A percentile compares a stretch with the other conserved stretches of the same genome.
Evolutionary conservation across 352 stramenopile species (phyloP).

Genomic region (Globisporangium sylvaticum): DNA sequence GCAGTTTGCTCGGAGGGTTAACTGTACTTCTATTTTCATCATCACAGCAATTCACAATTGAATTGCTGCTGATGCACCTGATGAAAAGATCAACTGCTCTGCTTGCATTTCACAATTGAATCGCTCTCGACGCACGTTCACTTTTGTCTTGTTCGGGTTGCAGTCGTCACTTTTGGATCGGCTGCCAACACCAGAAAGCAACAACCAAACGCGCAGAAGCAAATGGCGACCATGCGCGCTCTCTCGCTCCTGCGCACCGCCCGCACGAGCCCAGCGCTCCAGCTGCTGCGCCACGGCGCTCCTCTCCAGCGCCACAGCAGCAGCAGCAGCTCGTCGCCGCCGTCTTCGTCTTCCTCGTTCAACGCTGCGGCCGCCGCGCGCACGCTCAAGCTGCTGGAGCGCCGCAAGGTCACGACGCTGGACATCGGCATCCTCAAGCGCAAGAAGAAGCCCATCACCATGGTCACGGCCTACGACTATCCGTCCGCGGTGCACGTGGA

Average conservation of each 20-base stretch:
- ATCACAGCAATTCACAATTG: too few relatives aligned
- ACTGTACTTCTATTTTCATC: too few relatives aligned
- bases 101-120: too few relatives aligned
- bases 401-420: constrained; percentile 79
- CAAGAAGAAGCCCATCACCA: constrained; percentile 97
- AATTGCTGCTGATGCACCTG: too few relatives aligned
- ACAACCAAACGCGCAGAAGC: neutral
- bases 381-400: constrained; percentile 82
- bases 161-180: neutral
- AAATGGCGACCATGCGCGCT: neutral
- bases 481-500: constrained; percentile 96
- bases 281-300: neutral
- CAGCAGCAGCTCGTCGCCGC: constrained; percentile 14
- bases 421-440: constrained; percentile 88
- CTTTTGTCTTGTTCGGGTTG: too few relatives aligned
- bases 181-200: neutral
- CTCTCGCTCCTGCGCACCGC: neutral
- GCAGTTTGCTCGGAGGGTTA: too few relatives aligned
- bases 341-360: constrained; percentile 20
- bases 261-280: neutral
- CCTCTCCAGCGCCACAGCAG: constrained; percentile 9
- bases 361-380: constrained; percentile 49
- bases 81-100: too few relatives aligned
- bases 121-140: too few relatives aligned
- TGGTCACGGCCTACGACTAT: constrained; percentile 99